Evolutionary conservation across 2,329 filamentous ascomycete genomes (phyloP), one percentile per base, ranked within the genome.

Genomic region (Phialemonium atrogriseum): DNA sequence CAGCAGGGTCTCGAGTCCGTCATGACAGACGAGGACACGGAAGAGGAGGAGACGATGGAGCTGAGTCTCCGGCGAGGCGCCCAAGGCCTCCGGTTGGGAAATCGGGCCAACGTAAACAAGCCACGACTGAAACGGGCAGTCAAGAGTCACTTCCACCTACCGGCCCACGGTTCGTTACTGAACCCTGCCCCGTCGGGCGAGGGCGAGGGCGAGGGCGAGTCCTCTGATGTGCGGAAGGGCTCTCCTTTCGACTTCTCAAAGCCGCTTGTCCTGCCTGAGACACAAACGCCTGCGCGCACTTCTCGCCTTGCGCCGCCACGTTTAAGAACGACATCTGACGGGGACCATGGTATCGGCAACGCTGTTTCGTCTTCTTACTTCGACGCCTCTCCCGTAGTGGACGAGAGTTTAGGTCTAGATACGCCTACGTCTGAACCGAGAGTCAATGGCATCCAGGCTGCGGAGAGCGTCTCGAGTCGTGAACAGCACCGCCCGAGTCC

Each of bases 1-100:
- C 38, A 57, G 4, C 44, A 51, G 30, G 51, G 54, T 10, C 48
- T 58, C 0, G 61, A 66, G 10, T 51, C 54, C 11, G 55, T 49
- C 4, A 41, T 66, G 5, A 66, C 47, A 10, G 51, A 55, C 7
- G 50, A 51, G 10, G 43, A 45, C 12, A 44, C 42, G 5, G 48
- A 51, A 9, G 43, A 42, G n/a, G 49, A 49, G 10, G 45, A 49
- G 16, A 34, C 39, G 21, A 24, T 50, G 2, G 48, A 49, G 24
- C 30, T 53, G 18, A 38, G 32, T n/a, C 15, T 42, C 14, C 33
- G 42, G n/a, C 26, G 38, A 9, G 27, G 29, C 7, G 30, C 34
- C 16, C 22, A 29, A 16, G 24, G 25, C n/a, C 14, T 27, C 16
- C 20, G 27, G 14, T 26, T 32, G 4, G 20, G 18, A 11, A 30